Evolutionary conservation across 2,329 filamentous ascomycete species (phyloP).

Genomic region (Tolypocladium cylindrosporum): DNA sequence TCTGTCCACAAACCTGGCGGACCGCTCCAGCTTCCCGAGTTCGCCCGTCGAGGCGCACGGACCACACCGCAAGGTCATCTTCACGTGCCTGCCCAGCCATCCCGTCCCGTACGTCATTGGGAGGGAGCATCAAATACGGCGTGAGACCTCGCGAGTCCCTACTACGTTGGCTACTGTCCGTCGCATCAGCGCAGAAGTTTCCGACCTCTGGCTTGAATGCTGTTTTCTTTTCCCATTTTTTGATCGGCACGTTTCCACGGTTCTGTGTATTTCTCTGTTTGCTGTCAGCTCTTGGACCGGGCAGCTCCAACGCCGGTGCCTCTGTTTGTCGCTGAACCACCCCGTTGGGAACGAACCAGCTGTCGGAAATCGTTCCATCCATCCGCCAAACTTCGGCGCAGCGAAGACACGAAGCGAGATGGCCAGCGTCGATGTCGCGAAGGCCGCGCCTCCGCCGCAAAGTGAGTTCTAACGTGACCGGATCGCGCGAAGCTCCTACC

Average conservation of each 20-base stretch:
- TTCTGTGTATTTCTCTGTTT: neutral
- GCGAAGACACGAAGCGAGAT: neutral
- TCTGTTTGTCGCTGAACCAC: neutral
- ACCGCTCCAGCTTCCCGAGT: neutral
- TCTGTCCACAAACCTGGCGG: neutral
- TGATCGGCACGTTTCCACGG: neutral
- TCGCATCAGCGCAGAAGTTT: neutral
- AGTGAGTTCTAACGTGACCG: neutral
- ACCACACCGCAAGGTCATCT: neutral
- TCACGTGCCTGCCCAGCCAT: neutral
- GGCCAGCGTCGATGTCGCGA: neutral
- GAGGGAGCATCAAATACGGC: neutral
- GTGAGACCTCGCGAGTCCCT: neutral
- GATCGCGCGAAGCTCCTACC: neutral
- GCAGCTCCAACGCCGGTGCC: neutral
- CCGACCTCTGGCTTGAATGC: neutral
- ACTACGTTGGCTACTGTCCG: neutral
- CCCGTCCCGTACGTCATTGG: neutral
- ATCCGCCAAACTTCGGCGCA: neutral
- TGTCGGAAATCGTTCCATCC: neutral
- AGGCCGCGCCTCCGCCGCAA: neutral
- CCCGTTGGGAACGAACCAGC: neutral
- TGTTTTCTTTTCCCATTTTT: neutral
- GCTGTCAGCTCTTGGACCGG: neutral
- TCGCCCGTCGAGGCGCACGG: neutral